phyloP scores from a whole-genome alignment of 1,139 yeast genomes.

The Geotrichum reessii region DNA sequence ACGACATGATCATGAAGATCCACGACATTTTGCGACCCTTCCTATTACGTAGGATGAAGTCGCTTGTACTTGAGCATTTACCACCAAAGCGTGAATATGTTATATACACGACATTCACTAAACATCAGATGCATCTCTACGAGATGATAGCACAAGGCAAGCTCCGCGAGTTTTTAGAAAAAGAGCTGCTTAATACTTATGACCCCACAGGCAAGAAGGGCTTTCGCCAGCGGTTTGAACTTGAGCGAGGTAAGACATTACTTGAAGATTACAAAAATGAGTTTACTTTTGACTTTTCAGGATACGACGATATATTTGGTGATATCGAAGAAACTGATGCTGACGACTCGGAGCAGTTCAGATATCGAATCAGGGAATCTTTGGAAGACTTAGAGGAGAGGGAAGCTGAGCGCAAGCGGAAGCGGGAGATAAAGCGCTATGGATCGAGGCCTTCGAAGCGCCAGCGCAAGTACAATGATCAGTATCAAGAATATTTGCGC shows the following conservation, averaged over 20 bases:
- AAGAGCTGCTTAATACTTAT: constrained; percentile 41
- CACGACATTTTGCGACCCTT: constrained; percentile 94
- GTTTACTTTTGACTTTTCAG: background rate
- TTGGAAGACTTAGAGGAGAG: background rate
- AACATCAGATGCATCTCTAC: constrained; percentile 82
- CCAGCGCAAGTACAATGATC: background rate
- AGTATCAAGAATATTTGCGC: constrained; percentile 36
- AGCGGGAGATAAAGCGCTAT: background rate
- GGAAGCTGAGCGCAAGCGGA: background rate
- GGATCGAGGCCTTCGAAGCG: background rate
- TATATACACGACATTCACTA: constrained; percentile 82
- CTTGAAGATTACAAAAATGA: background rate
- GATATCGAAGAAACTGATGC: background rate
- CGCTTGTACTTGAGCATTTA: constrained; percentile 97
- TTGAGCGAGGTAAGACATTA: background rate
- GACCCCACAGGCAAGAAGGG: constrained; percentile 95
- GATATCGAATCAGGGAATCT: background rate
- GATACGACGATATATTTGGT: background rate
- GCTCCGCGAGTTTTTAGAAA: constrained; percentile 8
- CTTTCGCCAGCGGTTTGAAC: constrained; percentile 76
- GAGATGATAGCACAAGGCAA: constrained; percentile 76
- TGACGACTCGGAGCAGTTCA: background rate
- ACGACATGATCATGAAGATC: constrained; percentile 71
- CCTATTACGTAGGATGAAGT: constrained; percentile 80
- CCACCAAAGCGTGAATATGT: constrained; percentile 96